These are phyloP conservation scores for Voacanga thouarsii DNA, from an alignment of 257 asterid genomes.

Conservation along the genomic window DNA sequence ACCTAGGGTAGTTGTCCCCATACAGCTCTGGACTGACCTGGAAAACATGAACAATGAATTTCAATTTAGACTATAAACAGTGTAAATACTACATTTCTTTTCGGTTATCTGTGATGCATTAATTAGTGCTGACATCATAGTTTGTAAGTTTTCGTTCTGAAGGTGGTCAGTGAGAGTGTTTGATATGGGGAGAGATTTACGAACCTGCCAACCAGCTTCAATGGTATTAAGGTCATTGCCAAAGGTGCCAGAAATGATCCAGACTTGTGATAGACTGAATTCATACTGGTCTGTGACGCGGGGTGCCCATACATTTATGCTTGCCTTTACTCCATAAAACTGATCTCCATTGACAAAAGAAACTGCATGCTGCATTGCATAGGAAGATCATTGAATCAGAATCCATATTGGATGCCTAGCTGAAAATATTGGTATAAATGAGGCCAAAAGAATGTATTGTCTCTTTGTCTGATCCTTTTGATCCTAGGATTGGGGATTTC, in stretches of 20 bases:
- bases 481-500: neutral
- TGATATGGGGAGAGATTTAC: neutral
- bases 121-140: too few relatives aligned
- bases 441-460: neutral
- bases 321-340: constrained; percentile 87
- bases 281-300: constrained; percentile 75
- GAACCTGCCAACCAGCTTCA: constrained; percentile 99
- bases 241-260: constrained; percentile 89
- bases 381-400: neutral
- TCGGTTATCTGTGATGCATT: neutral
- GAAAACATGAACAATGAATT: constrained; percentile 5
- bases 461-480: neutral
- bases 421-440: neutral
- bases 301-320: constrained; percentile 94
- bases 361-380: constrained; percentile 70
- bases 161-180: neutral
- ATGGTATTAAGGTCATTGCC: constrained; percentile 95
- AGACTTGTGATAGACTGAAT: constrained; percentile 84
- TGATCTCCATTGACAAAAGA: constrained; percentile 85
- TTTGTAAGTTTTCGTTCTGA: too few relatives aligned
- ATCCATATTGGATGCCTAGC: neutral
- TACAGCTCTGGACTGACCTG: constrained; percentile 85
- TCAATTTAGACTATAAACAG: neutral
- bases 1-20: constrained; percentile 86
- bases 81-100: neutral